phyloP scores from a whole-genome alignment of 306 rosid species.

The Cucurbita maxima region DNA sequence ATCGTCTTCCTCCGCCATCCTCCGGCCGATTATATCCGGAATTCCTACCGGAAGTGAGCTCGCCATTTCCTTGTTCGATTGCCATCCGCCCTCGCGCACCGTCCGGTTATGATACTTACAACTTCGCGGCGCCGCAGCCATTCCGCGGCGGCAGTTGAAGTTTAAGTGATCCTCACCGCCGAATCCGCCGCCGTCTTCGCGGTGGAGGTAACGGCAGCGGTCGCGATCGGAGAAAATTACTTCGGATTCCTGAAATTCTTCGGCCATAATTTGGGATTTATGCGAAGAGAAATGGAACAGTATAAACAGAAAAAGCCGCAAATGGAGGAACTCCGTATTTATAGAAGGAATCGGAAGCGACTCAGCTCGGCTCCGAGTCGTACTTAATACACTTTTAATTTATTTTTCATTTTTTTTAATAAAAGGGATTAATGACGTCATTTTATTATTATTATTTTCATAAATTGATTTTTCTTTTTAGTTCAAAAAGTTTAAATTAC shows the following conservation, averaged over 20 bases:
- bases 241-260: conserved; percentile 61
- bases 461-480: no score
- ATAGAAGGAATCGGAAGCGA: neutral
- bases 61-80: neutral
- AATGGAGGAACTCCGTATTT: conserved; percentile 9
- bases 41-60: conserved; percentile 48
- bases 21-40: conserved; percentile 17
- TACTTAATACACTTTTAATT: conserved; percentile 23
- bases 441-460: no score
- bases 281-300: conserved; percentile 19
- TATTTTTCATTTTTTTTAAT: neutral
- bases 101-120: neutral
- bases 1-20: conserved; percentile 10
- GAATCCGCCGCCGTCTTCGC: neutral
- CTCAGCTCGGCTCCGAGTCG: conserved; percentile 14
- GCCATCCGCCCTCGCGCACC: neutral
- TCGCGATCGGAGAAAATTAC: conserved; percentile 39
- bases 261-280: conserved; percentile 22
- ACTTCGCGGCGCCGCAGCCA: neutral
- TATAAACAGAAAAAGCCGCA: neutral
- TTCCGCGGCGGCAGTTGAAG: conserved; percentile 4
- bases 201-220: neutral
- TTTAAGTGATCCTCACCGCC: neutral
- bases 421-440: no score
- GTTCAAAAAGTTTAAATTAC: no score